Base-by-base conservation (phyloP, 306 rosid genomes). In the Sechiopsis laciniata region DNA sequence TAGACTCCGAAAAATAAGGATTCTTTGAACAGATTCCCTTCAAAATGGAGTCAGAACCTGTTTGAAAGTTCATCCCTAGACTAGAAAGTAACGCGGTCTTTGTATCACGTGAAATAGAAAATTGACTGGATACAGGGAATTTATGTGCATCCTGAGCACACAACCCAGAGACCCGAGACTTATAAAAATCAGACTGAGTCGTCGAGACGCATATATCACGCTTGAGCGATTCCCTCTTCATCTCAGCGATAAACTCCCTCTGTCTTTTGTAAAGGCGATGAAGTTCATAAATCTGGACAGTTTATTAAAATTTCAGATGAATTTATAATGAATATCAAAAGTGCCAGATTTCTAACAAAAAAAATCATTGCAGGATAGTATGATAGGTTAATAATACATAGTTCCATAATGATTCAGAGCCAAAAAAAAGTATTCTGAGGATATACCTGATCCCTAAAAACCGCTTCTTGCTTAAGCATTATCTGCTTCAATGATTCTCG, bases 241-340 rank as follows among this genome's bases (percentile, higher is more conserved):
- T 20, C 80, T 82, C 95, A 70, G 77, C 80, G 91, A 87, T 91
- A 62, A 91, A 72, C 71, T 87, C 88, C 81, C 75, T 91, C 78
- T 94, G 97, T 82, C 84, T 86, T 75, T 73, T 51, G 78, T 94
- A 94, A 73, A 94, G 83, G 29, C 85, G 91, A 81, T 94, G 99
- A 58, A 94, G 96, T 78, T 87, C 97, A 56, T 74, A 83, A 83
- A 90, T 77, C 99, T 94, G 89, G 80, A 82, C 21, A 73, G 55
- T 22, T 2, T 32, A 32, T 5, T 32, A 32, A 32, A 32, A 32
- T 32, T 32, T 32, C 37, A 32, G 37, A 32, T 32, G 5, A 32
- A 32, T 32, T 32, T 32, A 32, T 32, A 4, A 32, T 32, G 37
- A 32, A 32, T 32, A 32, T 32, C 37, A 32, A 32, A 32, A 32